Conservation (phyloP, 495 filamentous ascomycete genomes). For the Aspergillus haitiensis region DNA sequence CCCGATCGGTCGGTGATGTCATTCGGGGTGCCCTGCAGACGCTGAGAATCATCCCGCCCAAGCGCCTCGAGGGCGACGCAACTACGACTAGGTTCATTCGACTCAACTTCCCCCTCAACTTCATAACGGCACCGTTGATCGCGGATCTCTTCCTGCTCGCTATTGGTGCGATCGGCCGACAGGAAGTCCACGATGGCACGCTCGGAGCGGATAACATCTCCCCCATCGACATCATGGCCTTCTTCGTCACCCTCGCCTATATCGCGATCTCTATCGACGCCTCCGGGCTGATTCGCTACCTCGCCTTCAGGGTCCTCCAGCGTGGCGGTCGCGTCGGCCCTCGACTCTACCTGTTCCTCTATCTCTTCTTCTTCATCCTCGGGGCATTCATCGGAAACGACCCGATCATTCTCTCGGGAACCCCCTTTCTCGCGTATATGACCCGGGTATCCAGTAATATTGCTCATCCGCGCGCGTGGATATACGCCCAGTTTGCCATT, state of each 20-base stretch:
- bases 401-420: conserved; percentile 17
- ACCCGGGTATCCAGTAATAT: conserved; percentile 17
- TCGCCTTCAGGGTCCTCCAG: conserved; percentile 19
- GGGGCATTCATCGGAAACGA: conserved; percentile 14
- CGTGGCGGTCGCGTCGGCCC: conserved; percentile 13
- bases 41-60: neutral
- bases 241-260: conserved; percentile 18
- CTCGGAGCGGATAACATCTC: conserved; percentile 16
- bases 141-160: conserved; percentile 14
- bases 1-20: neutral
- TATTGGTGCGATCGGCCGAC: conserved; percentile 13
- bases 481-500: conserved; percentile 16
- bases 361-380: conserved; percentile 17
- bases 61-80: neutral
- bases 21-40: neutral
- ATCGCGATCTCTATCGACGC: conserved; percentile 21
- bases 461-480: conserved; percentile 14
- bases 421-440: conserved; percentile 17
- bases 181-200: conserved; percentile 17
- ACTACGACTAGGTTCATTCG: neutral
- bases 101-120: conserved; percentile 14
- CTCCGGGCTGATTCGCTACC: conserved; percentile 17
- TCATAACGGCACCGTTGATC: conserved; percentile 17
- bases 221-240: conserved; percentile 17
- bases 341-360: conserved; percentile 12